Conservation (phyloP, 352 stramenopile genomes). For the Phytophthora constricta region DNA sequence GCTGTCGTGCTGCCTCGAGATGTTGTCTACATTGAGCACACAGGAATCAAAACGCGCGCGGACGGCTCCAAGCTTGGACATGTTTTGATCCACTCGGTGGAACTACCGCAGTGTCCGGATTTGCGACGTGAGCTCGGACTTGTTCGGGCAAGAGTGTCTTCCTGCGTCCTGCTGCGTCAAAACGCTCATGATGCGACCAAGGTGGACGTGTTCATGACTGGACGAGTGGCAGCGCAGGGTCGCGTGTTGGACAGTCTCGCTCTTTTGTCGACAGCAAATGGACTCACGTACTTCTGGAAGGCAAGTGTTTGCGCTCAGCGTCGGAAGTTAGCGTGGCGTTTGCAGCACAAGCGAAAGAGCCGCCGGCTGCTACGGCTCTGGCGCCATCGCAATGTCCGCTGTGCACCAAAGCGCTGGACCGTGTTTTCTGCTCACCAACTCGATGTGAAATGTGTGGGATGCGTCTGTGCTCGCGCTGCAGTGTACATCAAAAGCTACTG, state of each 20-base stretch:
- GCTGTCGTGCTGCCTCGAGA: slow-evolving; percentile 41
- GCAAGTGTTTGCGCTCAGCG: slow-evolving; percentile 32
- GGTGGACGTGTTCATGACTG: slow-evolving; percentile 58
- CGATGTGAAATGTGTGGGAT: slow-evolving; percentile 40
- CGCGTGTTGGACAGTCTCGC: slow-evolving; percentile 51
- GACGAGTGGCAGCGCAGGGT: slow-evolving; percentile 49
- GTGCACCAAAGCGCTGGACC: slow-evolving; percentile 23
- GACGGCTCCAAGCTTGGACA: slow-evolving; percentile 45
- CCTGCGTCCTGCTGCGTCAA: slow-evolving; percentile 46
- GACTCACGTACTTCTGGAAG: slow-evolving; percentile 46
- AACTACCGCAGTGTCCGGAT: slow-evolving; percentile 42
- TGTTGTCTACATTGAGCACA: slow-evolving; percentile 41
- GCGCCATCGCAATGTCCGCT: slow-evolving; percentile 17
- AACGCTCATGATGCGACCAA: slow-evolving; percentile 19
- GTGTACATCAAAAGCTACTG: slow-evolving; percentile 32
- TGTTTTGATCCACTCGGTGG: slow-evolving; percentile 54
- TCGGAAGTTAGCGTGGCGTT: slow-evolving; percentile 42
- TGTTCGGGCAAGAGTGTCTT: slow-evolving; percentile 48
- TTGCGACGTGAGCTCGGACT: slow-evolving; percentile 39
- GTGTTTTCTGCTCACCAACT: slow-evolving; percentile 27
- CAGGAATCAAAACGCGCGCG: slow-evolving; percentile 29
- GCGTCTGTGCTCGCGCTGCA: slow-evolving; percentile 37
- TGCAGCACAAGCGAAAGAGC: slow-evolving; percentile 40
- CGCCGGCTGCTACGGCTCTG: slow-evolving; percentile 6
- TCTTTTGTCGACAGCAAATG: slow-evolving; percentile 40